Evolutionary conservation across 169 alveolate species (phyloP).

Genomic region (Toxoplasma gondii): DNA sequence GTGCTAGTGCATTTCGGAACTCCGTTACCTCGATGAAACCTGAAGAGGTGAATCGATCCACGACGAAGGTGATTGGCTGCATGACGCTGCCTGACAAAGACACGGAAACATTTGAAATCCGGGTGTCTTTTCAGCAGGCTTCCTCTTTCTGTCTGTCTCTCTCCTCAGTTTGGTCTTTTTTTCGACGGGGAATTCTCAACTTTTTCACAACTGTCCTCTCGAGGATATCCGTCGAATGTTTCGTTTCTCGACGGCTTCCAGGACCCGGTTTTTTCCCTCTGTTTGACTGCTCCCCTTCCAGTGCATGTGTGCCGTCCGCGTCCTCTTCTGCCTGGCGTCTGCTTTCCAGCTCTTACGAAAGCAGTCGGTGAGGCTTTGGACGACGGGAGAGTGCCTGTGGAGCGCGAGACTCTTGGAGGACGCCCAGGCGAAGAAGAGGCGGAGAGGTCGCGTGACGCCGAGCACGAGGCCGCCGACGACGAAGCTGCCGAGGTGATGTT

Average conservation of each 20-base stretch:
- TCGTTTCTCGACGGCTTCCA: no score
- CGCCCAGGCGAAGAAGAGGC: constrained; percentile 62
- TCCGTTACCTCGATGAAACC: constrained; percentile 63
- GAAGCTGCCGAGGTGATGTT: constrained; percentile 64
- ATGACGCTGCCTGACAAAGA: constrained; percentile 49
- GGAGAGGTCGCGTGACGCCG: constrained; percentile 58
- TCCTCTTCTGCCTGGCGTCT: no score
- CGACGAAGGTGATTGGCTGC: constrained; percentile 54
- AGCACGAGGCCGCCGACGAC: constrained; percentile 64
- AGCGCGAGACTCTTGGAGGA: constrained; percentile 49
- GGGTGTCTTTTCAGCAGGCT: background rate
- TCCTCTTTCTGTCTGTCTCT: no score
- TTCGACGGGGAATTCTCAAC: no score
- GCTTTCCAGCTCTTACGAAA: constrained; percentile 33
- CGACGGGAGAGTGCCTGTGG: constrained; percentile 44
- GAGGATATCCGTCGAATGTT: no score
- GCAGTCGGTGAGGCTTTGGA: constrained; percentile 44
- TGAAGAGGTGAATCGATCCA: constrained; percentile 69
- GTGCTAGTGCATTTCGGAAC: no score
- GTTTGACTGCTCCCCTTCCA: no score
- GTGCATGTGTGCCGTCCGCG: no score
- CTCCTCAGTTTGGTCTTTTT: no score
- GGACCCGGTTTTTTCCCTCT: no score
- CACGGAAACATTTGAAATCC: background rate
- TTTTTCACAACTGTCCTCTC: no score